Percentiles rank a stretch among this genome's conserved stretches.
These are phyloP conservation scores for Colletotrichum acutatum DNA, from an alignment of 2,329 filamentous ascomycete genomes.

Conservation along the genomic window DNA sequence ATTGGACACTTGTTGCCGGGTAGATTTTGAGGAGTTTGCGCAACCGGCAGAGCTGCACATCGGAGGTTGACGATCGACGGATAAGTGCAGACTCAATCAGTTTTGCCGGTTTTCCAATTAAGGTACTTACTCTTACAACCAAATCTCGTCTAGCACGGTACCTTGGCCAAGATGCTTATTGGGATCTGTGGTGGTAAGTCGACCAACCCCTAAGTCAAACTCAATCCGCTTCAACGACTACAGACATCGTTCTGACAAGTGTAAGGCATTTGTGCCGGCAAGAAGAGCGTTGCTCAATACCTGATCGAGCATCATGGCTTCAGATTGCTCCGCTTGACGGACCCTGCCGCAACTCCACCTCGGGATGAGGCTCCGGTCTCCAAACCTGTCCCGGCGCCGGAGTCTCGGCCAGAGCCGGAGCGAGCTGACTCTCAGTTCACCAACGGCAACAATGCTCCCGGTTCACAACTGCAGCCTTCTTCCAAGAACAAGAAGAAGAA, in stretches of 20 bases:
- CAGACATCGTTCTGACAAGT: not conserved
- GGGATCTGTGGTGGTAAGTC: slow-evolving; percentile 77
- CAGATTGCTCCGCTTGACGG: slow-evolving; percentile 72
- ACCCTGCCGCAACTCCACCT: slow-evolving; percentile 1
- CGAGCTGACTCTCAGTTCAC: not conserved
- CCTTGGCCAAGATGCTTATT: slow-evolving; percentile 71
- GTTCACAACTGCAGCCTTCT: not conserved
- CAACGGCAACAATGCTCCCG: not conserved
- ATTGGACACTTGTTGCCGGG: slow-evolving; percentile 24
- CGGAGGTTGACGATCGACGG: not conserved
- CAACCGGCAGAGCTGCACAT: not conserved
- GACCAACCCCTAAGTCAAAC: slow-evolving; percentile 21
- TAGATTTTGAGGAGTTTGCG: slow-evolving; percentile 13
- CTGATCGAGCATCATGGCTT: slow-evolving; percentile 88
- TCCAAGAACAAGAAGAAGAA: slow-evolving; percentile 9
- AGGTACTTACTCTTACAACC: no score
- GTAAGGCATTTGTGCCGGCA: slow-evolving; percentile 90
- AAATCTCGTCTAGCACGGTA: not conserved
- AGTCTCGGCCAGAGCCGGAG: not conserved
- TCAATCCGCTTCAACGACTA: slow-evolving; percentile 27
- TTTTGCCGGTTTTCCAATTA: no score
- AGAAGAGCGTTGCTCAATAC: slow-evolving; percentile 89
- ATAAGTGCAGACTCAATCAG: not conserved
- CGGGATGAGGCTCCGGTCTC: slow-evolving; percentile 15
- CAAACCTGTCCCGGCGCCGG: not conserved